Percentiles rank a stretch among this genome's conserved stretches.
Conservation (phyloP, 257 asterid genomes). For the Nicotiana sylvestris region DNA sequence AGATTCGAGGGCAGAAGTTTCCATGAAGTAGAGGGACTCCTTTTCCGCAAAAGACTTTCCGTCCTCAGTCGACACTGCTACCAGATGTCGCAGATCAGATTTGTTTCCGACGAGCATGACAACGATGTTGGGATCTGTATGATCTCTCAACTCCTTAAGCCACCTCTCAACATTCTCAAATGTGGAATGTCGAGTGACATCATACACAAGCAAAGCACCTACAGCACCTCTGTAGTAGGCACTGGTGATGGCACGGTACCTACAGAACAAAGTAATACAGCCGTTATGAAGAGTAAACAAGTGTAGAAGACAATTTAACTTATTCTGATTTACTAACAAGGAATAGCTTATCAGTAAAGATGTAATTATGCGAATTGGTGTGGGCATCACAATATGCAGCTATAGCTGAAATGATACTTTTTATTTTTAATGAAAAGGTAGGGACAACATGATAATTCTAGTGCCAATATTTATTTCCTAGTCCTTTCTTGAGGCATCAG, state of each 20-base stretch:
- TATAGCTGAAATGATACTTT: neutral
- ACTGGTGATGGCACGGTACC: constrained; percentile 88
- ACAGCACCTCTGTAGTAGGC: constrained; percentile 91
- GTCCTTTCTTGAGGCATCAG: neutral
- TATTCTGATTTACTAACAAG: neutral
- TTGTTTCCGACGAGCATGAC: constrained; percentile 87
- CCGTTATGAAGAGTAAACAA: no score
- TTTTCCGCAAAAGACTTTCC: constrained; percentile 72
- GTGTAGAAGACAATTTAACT: neutral
- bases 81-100: constrained; percentile 80
- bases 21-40: constrained; percentile 84
- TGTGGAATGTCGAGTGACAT: constrained; percentile 75
- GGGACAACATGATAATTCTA: neutral
- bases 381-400: neutral
- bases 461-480: neutral
- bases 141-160: constrained; percentile 70
- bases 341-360: neutral
- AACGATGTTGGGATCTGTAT: constrained; percentile 76
- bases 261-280: constrained; percentile 14
- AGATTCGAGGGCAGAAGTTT: constrained; percentile 78
- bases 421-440: no score
- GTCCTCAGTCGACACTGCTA: constrained; percentile 70
- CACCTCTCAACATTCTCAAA: constrained; percentile 73
- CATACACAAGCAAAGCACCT: constrained; percentile 80
- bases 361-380: neutral